phyloP scores from a whole-genome alignment of 2,329 filamentous ascomycete genomes.

The Neospermospora avenae region DNA sequence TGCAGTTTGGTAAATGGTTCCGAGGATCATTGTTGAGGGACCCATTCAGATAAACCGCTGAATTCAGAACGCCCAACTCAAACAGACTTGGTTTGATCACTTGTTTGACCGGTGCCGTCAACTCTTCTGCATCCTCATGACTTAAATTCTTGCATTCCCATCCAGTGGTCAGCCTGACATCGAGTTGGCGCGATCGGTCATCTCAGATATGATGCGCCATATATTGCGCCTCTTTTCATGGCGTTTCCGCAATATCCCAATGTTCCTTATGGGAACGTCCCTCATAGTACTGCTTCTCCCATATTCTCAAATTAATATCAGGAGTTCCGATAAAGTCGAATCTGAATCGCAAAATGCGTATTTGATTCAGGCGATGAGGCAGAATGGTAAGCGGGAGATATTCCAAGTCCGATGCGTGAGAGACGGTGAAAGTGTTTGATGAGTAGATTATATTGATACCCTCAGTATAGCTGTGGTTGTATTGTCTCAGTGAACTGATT shows the following conservation, averaged over 20 bases:
- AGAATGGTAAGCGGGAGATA: neutral
- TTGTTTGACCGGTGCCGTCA: conserved; percentile 7
- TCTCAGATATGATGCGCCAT: neutral
- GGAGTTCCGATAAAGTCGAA: neutral
- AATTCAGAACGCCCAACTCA: neutral
- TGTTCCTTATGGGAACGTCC: no score
- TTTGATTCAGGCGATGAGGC: neutral
- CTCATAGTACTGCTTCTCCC: neutral
- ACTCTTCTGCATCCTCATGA: neutral
- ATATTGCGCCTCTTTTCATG: neutral
- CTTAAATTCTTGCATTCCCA: neutral
- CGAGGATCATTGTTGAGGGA: conserved; percentile 6
- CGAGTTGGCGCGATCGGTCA: neutral
- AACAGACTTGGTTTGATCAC: conserved; percentile 1
- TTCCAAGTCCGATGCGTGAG: neutral
- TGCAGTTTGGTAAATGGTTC: conserved; percentile 11
- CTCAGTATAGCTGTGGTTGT: neutral
- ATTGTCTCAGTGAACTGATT: neutral
- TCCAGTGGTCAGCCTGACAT: neutral
- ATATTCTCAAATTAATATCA: neutral
- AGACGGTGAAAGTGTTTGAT: neutral
- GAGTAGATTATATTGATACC: neutral
- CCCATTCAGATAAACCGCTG: neutral
- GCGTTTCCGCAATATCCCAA: neutral
- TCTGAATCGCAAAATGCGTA: neutral